phyloP scores from a whole-genome alignment of 148 eudicot species.

The Nepenthes mirabilis region DNA sequence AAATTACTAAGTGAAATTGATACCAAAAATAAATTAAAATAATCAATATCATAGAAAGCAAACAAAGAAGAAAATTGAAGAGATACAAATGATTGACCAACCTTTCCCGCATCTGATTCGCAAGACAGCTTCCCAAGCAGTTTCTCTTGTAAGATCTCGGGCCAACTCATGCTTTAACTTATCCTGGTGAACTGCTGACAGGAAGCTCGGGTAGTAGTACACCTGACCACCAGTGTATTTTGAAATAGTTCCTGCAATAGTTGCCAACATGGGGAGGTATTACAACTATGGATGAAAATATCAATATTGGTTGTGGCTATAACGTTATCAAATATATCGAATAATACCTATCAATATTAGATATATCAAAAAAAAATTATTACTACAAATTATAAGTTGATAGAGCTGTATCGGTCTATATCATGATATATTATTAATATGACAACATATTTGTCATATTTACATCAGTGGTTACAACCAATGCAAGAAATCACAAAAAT shows the following conservation, averaged over 20 bases:
- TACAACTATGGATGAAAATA: background rate
- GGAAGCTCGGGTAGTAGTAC: constrained; percentile 75
- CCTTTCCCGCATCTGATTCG: constrained; percentile 99
- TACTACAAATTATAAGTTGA: too few relatives aligned
- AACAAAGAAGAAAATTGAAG: constrained; percentile 6
- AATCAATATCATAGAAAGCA: constrained; percentile 4
- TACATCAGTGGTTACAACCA: too few relatives aligned
- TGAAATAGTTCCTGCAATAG: constrained; percentile 61
- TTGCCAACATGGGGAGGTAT: background rate
- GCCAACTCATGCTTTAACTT: constrained; percentile 81
- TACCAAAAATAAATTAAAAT: background rate
- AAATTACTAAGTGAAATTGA: constrained; percentile 3
- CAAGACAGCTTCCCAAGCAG: constrained; percentile 98
- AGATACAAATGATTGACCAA: constrained; percentile 8
- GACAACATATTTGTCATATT: too few relatives aligned
- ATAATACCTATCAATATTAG: too few relatives aligned
- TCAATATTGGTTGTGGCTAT: too few relatives aligned
- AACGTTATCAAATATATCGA: too few relatives aligned
- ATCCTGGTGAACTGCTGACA: constrained; percentile 52
- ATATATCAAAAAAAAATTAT: too few relatives aligned
- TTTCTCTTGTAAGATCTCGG: constrained; percentile 89
- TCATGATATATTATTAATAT: too few relatives aligned
- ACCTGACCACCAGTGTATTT: constrained; percentile 97
- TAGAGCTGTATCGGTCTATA: too few relatives aligned
- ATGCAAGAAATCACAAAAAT: too few relatives aligned